Percentiles rank a stretch among this genome's conserved stretches.
Conservation (phyloP, 805 yeast species). For the Maudiozyma pseudohumilis region DNA sequence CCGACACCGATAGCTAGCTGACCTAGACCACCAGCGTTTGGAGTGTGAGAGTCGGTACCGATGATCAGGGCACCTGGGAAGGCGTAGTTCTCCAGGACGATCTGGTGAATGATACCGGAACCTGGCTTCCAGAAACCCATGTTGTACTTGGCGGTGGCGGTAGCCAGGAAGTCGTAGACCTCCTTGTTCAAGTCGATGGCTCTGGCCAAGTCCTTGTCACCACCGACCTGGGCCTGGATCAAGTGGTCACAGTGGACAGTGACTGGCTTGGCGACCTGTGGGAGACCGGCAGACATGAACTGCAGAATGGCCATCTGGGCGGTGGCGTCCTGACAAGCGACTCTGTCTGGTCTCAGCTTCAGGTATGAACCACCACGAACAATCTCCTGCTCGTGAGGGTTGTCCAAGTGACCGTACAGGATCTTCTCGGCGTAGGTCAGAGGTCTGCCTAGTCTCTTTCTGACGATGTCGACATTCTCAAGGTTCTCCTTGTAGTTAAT, state of each 20-base stretch:
- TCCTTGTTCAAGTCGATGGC: constrained; percentile 87
- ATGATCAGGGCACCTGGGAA: constrained; percentile 95
- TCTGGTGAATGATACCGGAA: constrained; percentile 96
- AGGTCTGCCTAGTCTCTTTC: constrained; percentile 74
- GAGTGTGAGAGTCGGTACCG: constrained; percentile 97
- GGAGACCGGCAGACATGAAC: constrained; percentile 92
- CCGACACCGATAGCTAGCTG: constrained; percentile 98
- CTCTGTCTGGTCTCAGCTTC: constrained; percentile 94
- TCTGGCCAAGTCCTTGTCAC: constrained; percentile 70
- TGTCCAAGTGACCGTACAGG: constrained; percentile 86
- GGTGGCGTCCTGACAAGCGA: constrained; percentile 98
- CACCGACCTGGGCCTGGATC: constrained; percentile 93
- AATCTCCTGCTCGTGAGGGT: constrained; percentile 80
- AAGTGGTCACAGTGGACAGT: constrained; percentile 97
- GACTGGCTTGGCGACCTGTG: constrained; percentile 85
- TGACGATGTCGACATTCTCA: constrained; percentile 80
- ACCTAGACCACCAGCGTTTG: constrained; percentile 98
- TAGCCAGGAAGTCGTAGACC: constrained; percentile 82
- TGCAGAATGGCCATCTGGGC: constrained; percentile 97
- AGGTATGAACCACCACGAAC: constrained; percentile 84
- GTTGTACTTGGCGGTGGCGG: constrained; percentile 90
- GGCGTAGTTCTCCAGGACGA: constrained; percentile 90
- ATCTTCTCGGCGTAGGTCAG: constrained; percentile 93
- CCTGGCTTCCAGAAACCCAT: constrained; percentile 99
- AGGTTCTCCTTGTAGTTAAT: constrained; percentile 86